Base-by-base conservation (phyloP, 2,329 filamentous ascomycete species). In the Sporothrix mexicana region DNA sequence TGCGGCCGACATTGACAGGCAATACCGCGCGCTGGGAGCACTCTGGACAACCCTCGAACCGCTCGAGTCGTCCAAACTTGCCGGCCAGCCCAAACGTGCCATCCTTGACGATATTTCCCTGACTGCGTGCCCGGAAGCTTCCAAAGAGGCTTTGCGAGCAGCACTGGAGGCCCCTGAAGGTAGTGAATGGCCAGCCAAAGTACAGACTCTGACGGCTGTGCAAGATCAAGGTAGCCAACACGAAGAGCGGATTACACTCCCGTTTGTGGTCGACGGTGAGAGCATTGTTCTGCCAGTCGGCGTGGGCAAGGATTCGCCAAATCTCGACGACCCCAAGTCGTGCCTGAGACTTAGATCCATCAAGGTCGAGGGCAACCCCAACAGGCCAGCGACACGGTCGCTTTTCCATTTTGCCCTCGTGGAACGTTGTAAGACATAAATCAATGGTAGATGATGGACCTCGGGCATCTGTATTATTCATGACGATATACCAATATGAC, bases 1-100 rank as follows among this genome's bases (percentile, higher is more conserved):
- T 0, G 82, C 85, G n/a, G 80, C 83, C 2, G 85, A 88, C 0
- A 85, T 95, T 17, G 78, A 82, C 6, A 84, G 86, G 5, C 85
- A 88, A 5, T 83, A 88, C 69, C 85, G 86, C 9, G 90, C 91
- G 0, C 82, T 95, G 15, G 90, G 90, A 0, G 83, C 88, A 4
- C 80, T 93, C 6, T 97, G 93, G 93, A 91, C 83, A 70, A 55
- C 36, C 15, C 43, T 9, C 0, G n/a, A 25, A 1, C 49, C 36
- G 49, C 12, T 10, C 3, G 41, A 53, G 62, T 23, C 66, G 15
- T 13, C 53, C 7, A 23, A 25, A 2, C 30, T 36, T 36, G 30
- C 30, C 30, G 23, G 41, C 6, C 61, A 36, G 7, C 25, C 7
- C 1, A 82, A 80, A 75, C 80, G 84, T 25, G 75, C 85, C 10